Conservation (phyloP, 345 rosid species). For the Brassica juncea region DNA sequence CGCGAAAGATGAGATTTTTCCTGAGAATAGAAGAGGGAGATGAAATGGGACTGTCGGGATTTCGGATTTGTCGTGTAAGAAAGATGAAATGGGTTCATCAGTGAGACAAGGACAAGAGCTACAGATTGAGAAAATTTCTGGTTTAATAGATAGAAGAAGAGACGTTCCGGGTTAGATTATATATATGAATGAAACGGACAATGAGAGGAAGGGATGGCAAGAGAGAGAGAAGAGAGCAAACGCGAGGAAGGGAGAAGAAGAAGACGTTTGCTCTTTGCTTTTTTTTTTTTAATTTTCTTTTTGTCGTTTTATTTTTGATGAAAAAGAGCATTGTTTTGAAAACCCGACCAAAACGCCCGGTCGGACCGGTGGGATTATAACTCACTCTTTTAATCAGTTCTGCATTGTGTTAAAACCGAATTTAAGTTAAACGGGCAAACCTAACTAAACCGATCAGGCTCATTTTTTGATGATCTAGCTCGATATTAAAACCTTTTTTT, state of each 20-base stretch:
- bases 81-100: conserved; percentile 26
- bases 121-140: background rate
- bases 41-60: conserved; percentile 39
- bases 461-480: too few species aligned
- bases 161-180: conserved; percentile 28
- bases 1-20: conserved; percentile 24
- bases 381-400: too few species aligned
- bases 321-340: too few species aligned
- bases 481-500: too few species aligned
- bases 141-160: background rate
- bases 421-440: too few species aligned
- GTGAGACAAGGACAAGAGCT: conserved; percentile 1
- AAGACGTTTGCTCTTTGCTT: conserved; percentile 3
- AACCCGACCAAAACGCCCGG: too few species aligned
- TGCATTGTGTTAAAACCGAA: too few species aligned
- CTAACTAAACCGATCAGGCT: too few species aligned
- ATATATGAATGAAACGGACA: conserved; percentile 9
- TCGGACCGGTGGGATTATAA: too few species aligned
- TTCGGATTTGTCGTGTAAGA: conserved; percentile 28
- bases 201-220: conserved; percentile 5
- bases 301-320: background rate
- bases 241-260: conserved; percentile 37
- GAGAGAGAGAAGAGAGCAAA: conserved; percentile 30
- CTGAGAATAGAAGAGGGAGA: conserved; percentile 20
- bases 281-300: conserved; percentile 6